These are phyloP conservation scores for Aspergillus vadensis DNA, from an alignment of 2,329 filamentous ascomycete genomes.

Conservation along the genomic window DNA sequence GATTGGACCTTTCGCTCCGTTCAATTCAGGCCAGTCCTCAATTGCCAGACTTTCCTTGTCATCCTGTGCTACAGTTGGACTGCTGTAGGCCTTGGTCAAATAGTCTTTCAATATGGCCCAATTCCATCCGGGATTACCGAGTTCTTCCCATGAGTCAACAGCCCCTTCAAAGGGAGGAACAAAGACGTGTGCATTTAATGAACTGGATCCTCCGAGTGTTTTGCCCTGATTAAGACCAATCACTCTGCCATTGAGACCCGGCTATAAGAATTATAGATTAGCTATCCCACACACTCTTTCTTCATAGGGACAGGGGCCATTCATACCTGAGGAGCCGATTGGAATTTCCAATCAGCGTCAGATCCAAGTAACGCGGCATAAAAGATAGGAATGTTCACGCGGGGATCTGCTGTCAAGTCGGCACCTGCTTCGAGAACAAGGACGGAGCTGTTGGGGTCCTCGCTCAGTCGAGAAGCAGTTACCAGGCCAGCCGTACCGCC, in stretches of 20 bases:
- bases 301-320: conserved; percentile 22
- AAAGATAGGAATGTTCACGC: conserved; percentile 12
- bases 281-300: background rate
- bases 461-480: conserved; percentile 11
- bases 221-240: conserved; percentile 14
- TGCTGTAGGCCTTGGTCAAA: conserved; percentile 4
- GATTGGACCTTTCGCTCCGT: conserved; percentile 9
- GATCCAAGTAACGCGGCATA: conserved; percentile 9
- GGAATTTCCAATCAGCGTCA: conserved; percentile 11
- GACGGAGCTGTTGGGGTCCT: conserved; percentile 11
- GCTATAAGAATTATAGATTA: background rate
- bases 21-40: conserved; percentile 7
- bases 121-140: conserved; percentile 11
- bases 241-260: conserved; percentile 13
- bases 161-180: conserved; percentile 12
- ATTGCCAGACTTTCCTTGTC: conserved; percentile 7
- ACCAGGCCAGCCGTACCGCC: conserved; percentile 13
- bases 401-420: conserved; percentile 12
- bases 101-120: conserved; percentile 8
- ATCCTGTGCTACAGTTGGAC: conserved; percentile 6
- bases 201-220: conserved; percentile 13
- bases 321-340: conserved; percentile 7
- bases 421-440: conserved; percentile 12
- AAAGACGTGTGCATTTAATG: conserved; percentile 14
- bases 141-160: conserved; percentile 8